Evolutionary conservation across 805 yeast species (phyloP).

Genomic region (Zygosaccharomyces pseudorouxii): DNA sequence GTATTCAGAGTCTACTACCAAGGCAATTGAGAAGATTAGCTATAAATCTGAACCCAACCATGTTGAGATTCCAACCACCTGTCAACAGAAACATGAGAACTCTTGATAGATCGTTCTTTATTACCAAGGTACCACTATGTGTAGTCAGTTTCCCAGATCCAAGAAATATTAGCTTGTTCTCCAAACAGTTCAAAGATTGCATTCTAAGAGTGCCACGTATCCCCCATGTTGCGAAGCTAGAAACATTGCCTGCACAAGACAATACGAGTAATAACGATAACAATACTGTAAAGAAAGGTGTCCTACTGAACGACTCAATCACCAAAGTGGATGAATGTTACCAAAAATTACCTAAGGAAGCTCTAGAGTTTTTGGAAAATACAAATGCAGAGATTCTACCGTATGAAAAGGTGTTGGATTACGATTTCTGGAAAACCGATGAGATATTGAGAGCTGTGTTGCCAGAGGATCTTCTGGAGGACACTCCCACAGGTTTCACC

Average conservation of each 20-base stretch:
- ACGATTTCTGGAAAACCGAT: constrained; percentile 84
- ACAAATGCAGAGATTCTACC: constrained; percentile 46
- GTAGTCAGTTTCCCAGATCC: constrained; percentile 71
- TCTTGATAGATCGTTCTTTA: constrained; percentile 65
- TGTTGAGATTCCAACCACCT: constrained; percentile 53
- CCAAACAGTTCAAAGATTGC: constrained; percentile 54
- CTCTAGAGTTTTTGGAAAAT: constrained; percentile 45
- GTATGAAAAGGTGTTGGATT: constrained; percentile 55
- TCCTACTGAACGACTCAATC: constrained; percentile 55
- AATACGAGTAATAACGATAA: constrained; percentile 29
- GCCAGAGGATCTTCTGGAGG: constrained; percentile 62
- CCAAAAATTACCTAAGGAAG: constrained; percentile 38
- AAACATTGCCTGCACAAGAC: constrained; percentile 10
- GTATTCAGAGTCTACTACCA: neutral
- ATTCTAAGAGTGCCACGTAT: constrained; percentile 67
- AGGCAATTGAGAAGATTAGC: constrained; percentile 2
- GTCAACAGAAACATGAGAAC: constrained; percentile 56
- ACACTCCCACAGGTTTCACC: constrained; percentile 86
- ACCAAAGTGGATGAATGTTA: constrained; percentile 37
- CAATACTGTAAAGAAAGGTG: constrained; percentile 35
- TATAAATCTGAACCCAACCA: constrained; percentile 3
- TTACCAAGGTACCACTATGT: constrained; percentile 51
- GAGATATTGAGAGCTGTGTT: constrained; percentile 74
- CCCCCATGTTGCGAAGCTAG: constrained; percentile 56
- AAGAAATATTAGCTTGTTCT: constrained; percentile 52